These are phyloP conservation scores for Rhodotorula babjevae DNA, from an alignment of 768 basidiomycete genomes.

Conservation along the genomic window DNA sequence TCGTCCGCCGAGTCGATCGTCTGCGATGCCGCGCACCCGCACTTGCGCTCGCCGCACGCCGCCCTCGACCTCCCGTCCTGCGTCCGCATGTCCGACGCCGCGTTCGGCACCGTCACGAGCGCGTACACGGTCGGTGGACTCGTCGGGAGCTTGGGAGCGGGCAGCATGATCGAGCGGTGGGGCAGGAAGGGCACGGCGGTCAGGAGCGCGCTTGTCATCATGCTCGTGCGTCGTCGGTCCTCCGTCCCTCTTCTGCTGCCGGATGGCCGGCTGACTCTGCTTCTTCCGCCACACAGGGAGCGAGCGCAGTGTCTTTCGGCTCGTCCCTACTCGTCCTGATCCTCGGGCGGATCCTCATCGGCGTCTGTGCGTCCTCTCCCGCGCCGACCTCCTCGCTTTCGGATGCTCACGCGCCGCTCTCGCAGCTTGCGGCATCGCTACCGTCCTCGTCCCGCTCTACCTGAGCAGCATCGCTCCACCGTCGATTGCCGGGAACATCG, in stretches of 20 bases:
- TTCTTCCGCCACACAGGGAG: conserved; percentile 48
- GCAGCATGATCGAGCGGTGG: conserved; percentile 62
- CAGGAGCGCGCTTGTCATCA: conserved; percentile 57
- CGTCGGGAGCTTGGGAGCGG: conserved; percentile 65
- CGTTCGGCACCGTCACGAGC: conserved; percentile 77
- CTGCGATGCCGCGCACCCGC: background rate
- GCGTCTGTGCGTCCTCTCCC: conserved; percentile 43
- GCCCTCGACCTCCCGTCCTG: conserved; percentile 60
- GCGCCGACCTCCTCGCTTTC: too few species aligned
- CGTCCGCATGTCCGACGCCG: conserved; percentile 69
- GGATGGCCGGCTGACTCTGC: too few species aligned
- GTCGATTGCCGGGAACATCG: conserved; percentile 67
- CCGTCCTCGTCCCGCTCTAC: conserved; percentile 69
- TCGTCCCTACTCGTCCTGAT: conserved; percentile 57
- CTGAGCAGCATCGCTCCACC: conserved; percentile 79
- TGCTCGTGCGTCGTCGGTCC: conserved; percentile 39
- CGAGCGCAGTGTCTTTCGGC: conserved; percentile 64
- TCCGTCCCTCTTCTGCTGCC: background rate
- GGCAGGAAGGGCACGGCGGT: conserved; percentile 68
- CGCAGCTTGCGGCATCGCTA: conserved; percentile 45
- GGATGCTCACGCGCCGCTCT: too few species aligned
- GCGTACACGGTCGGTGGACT: conserved; percentile 85
- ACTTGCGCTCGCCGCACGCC: background rate
- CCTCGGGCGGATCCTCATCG: conserved; percentile 59
- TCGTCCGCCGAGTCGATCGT: conserved; percentile 61